Evolutionary conservation across 805 yeast species (phyloP), one percentile per base, ranked within the genome.

Genomic region (Schwanniomyces pseudopolymorphus): DNA sequence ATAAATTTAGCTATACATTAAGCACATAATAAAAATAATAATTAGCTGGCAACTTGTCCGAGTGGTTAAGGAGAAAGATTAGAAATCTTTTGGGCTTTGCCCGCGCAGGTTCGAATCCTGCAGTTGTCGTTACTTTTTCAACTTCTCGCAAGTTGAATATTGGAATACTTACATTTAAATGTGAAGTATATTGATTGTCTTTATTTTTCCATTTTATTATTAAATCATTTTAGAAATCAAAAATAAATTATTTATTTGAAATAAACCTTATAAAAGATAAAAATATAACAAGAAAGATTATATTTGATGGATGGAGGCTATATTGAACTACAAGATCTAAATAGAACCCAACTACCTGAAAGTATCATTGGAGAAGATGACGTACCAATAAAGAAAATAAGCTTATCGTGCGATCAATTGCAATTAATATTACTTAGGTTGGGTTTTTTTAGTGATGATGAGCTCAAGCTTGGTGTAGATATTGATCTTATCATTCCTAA

Each of bases 31-130:
- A 26, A 26, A 7, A 26, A 26, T 4, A 26, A 9, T 26, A 5
- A 10, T 7, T 9, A 16, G 5, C 5, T 20, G 79, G 78, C 78
- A 73, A 71, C 72, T 72, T 74, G 78, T 74, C 78, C 79, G 78
- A 74, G 78, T 63, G 78, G 78, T 74, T 74, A 74, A 74, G 78
- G 79, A 74, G 78, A 74, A 74, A 74, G 79, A 74, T 71, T 74
- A 70, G 78, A 75, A 74, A 76, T 75, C 79, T 76, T 75, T 75
- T 76, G 80, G 79, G 79, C 77, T 75, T 67, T 72, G 79, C 80
- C 79, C 80, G 79, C 80, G 78, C 79, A 75, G 79, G 80, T 75
- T 75, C 80, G 78, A 75, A 64, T 75, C 80, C 79, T 75, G 80
- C 78, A 74, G 79, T 71, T 74, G 78, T 75, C 79, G 79, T 40